Evolutionary conservation across 1,284 basidiomycete species (phyloP).

Genomic region (Somion occarium): DNA sequence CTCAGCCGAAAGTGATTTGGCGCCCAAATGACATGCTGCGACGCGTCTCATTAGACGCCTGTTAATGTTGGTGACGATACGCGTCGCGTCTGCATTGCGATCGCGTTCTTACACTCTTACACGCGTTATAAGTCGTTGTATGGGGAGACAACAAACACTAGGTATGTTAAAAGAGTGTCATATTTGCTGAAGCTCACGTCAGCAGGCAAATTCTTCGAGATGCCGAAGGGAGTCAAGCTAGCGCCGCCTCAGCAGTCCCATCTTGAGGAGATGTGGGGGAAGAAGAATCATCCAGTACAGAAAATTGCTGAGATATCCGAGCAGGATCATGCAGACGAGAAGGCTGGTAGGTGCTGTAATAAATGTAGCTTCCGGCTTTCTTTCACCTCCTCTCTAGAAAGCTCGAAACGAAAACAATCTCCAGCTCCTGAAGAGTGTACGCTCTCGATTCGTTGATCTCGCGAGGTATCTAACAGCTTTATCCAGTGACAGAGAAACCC

Average conservation of each 20-base stretch:
- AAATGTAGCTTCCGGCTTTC: no score
- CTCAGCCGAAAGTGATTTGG: no score
- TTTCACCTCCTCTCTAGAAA: no score
- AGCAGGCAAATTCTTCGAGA: slow-evolving; percentile 65
- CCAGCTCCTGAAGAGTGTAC: slow-evolving; percentile 20
- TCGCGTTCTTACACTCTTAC: slow-evolving; percentile 16
- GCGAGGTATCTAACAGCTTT: background rate
- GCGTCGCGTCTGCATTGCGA: slow-evolving; percentile 20
- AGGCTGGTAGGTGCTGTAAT: background rate
- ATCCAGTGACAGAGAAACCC: background rate
- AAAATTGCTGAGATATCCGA: background rate
- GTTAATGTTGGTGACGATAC: slow-evolving; percentile 21
- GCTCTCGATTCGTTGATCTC: background rate
- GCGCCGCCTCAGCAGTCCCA: slow-evolving; percentile 66
- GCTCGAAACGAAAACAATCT: slow-evolving; percentile 38
- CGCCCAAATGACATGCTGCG: no score
- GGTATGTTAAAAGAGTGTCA: slow-evolving; percentile 37
- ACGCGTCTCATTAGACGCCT: background rate
- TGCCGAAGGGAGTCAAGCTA: slow-evolving; percentile 58
- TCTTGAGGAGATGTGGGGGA: slow-evolving; percentile 67
- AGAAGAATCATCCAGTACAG: slow-evolving; percentile 29
- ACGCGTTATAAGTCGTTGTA: slow-evolving; percentile 10
- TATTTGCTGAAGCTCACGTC: no score
- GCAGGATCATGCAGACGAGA: background rate
- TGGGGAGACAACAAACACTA: slow-evolving; percentile 54